phyloP scores from a whole-genome alignment of 495 filamentous ascomycete species.

The Penicillium cinerascens region DNA sequence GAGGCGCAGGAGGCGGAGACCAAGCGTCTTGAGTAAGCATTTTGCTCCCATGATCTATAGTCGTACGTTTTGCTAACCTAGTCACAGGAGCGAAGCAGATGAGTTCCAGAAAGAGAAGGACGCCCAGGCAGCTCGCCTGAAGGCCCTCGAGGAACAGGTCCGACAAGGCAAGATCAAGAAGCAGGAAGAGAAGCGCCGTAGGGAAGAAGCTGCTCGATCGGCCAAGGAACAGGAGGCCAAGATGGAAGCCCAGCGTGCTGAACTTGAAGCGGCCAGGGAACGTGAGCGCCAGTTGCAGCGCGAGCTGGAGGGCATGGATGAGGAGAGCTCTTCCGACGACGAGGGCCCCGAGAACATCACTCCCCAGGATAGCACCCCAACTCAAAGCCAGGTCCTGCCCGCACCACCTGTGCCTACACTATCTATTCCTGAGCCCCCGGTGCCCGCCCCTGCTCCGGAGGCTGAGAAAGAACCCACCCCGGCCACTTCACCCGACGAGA shows the following conservation, averaged over 20 bases:
- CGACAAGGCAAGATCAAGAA: slow-evolving; percentile 95
- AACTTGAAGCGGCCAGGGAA: slow-evolving; percentile 87
- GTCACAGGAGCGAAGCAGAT: slow-evolving; percentile 69
- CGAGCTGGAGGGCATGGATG: slow-evolving; percentile 79
- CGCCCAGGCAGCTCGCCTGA: slow-evolving; percentile 75
- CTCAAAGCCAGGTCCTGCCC: slow-evolving; percentile 56
- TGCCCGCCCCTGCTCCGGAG: slow-evolving; percentile 44
- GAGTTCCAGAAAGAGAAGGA: slow-evolving; percentile 77
- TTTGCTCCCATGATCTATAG: not conserved
- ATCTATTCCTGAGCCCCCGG: slow-evolving; percentile 31
- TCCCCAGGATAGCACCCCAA: slow-evolving; percentile 78
- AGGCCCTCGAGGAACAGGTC: slow-evolving; percentile 89
- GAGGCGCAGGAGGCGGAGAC: slow-evolving; percentile 72
- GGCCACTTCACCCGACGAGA: slow-evolving; percentile 2
- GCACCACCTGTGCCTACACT: slow-evolving; percentile 30
- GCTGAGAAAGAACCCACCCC: slow-evolving; percentile 22
- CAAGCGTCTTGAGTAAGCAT: slow-evolving; percentile 80
- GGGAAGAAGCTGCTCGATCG: slow-evolving; percentile 80
- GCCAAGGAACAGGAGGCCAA: slow-evolving; percentile 86
- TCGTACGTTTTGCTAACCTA: slow-evolving; percentile 32
- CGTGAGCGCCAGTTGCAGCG: slow-evolving; percentile 82
- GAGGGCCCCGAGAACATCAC: slow-evolving; percentile 79
- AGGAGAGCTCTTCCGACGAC: slow-evolving; percentile 80
- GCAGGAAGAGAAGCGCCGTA: slow-evolving; percentile 87
- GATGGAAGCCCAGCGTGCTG: slow-evolving; percentile 80